Conservation (phyloP, 2,329 filamentous ascomycete genomes). For the Epichloe scottii region DNA sequence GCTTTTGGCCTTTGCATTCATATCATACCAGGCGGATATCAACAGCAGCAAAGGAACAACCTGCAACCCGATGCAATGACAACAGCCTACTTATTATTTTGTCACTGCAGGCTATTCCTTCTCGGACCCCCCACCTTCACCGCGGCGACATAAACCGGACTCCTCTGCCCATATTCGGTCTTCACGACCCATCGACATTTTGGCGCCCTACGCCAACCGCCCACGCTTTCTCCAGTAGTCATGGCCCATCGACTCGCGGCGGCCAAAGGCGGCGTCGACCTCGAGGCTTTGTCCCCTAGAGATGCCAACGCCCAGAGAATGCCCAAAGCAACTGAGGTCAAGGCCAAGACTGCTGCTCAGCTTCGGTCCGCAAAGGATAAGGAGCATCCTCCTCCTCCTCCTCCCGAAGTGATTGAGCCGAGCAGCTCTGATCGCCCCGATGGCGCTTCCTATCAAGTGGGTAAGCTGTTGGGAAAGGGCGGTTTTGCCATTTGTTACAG, state of each 20-base stretch:
- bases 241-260: conserved; percentile 37
- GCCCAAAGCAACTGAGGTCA: conserved; percentile 35
- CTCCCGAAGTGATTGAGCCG: conserved; percentile 45
- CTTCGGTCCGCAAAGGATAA: conserved; percentile 49
- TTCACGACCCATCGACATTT: not conserved
- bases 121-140: not conserved
- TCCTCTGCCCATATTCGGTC: not conserved
- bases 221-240: conserved; percentile 6
- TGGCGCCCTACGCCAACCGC: conserved; percentile 1
- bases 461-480: conserved; percentile 64
- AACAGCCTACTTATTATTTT: not conserved
- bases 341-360: conserved; percentile 39
- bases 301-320: conserved; percentile 49
- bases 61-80: not conserved
- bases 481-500: conserved; percentile 75
- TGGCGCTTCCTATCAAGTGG: conserved; percentile 62
- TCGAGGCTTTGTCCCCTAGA: conserved; percentile 52
- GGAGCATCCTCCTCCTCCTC: conserved; percentile 54
- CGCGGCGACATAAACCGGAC: not conserved
- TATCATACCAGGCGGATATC: not conserved
- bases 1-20: not conserved
- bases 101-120: not conserved
- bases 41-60: not conserved
- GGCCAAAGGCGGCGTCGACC: conserved; percentile 37
- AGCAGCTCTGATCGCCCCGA: conserved; percentile 56